Base-by-base conservation (phyloP, 2,329 filamentous ascomycete species). In the Trichoderma oligosporum region DNA sequence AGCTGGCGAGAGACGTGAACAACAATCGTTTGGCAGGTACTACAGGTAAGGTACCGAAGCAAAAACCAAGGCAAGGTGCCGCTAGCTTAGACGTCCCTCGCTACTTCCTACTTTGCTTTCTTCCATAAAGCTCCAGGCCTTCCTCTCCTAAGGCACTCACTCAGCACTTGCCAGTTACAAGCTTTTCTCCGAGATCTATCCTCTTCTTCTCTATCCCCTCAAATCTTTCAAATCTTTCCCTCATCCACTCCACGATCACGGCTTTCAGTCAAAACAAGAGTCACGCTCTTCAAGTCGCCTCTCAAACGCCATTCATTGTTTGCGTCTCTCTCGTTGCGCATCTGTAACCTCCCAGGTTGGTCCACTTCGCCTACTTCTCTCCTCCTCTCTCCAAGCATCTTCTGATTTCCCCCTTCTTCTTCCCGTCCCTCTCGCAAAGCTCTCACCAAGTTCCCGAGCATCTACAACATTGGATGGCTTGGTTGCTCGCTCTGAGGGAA, bases 301-400 rank as follows among this genome's bases (percentile, higher is more conserved):
- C 44, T 35, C 27, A n/a, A 27, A 44, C 44, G 44, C 38, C 39
- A 29, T 59, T 66, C 58, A 61, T 64, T 60, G 60, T 63, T 62
- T 61, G 61, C 60, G 56, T 63, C 64, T 63, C 65, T 59, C 60
- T 62, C 60, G 52, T 57, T 57, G 49, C 59, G 48, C 55, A 61
- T 62, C 51, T 46, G 61, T 60, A 64, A n/a, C 56, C 51, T 42
- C 42, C 57, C 45, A 63, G 62, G 63, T 64, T 56, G 57, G 62
- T 48, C 25, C 54, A 44, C 58, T 22, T 51, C 42, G 39, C 47
- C 35, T 47, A 41, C 11, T 14, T 54, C n/a, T 41, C n/a, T 27
- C 38, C 31, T 47, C 2, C 27, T 48, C 44, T 47, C 54, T 25
- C 35, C 52, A 54, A 54, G 22, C 41, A 35, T 38, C n/a, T 16